These are phyloP conservation scores for Calonectria crousiana DNA, from an alignment of 2,329 filamentous ascomycete species.

Conservation along the genomic window DNA sequence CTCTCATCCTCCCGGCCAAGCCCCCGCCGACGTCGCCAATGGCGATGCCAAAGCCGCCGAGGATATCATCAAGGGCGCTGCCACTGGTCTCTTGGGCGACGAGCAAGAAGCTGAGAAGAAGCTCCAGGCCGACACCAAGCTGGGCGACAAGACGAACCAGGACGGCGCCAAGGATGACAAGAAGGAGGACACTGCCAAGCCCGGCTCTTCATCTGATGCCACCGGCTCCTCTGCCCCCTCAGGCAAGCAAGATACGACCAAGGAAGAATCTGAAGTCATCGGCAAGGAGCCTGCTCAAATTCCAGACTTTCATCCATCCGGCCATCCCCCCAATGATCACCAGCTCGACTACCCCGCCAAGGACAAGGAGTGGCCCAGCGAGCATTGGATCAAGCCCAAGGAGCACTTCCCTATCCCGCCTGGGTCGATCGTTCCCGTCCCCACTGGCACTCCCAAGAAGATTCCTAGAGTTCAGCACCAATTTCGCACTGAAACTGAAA, in stretches of 20 bases:
- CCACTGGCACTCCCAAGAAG: constrained; percentile 74
- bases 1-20: constrained; percentile 21
- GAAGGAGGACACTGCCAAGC: constrained; percentile 15
- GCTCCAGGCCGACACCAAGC: constrained; percentile 17
- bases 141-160: constrained; percentile 18
- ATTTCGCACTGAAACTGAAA: constrained; percentile 75
- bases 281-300: constrained; percentile 32
- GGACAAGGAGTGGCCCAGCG: constrained; percentile 38
- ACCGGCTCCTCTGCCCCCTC: neutral
- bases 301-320: constrained; percentile 42
- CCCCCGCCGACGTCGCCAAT: constrained; percentile 25
- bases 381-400: constrained; percentile 80
- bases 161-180: constrained; percentile 6
- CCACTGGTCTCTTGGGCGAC: constrained; percentile 18
- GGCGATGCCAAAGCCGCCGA: constrained; percentile 22
- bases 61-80: constrained; percentile 21
- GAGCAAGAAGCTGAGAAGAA: constrained; percentile 21
- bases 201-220: constrained; percentile 9
- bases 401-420: constrained; percentile 83
- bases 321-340: constrained; percentile 41
- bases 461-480: constrained; percentile 83
- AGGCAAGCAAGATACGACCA: neutral
- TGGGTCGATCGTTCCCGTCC: constrained; percentile 80
- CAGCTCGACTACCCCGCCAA: constrained; percentile 31
- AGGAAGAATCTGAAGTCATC: neutral